A percentile compares a stretch with the other conserved stretches of the same genome.
phyloP scores from a whole-genome alignment of 768 basidiomycete genomes.

The Lactarius deliciosus region DNA sequence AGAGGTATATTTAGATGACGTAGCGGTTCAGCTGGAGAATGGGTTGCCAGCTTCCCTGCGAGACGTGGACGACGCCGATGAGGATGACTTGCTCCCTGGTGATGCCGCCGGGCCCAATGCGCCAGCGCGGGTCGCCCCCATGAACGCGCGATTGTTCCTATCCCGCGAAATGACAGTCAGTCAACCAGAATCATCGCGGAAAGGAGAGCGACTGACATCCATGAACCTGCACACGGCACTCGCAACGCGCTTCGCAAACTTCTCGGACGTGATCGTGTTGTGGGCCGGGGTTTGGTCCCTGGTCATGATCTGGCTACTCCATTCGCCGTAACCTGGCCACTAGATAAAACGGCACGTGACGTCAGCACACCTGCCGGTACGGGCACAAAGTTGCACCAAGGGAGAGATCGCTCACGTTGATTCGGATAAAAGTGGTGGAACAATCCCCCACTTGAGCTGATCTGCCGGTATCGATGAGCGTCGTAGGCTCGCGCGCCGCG shows the following conservation, averaged over 20 bases:
- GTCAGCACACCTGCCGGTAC: neutral
- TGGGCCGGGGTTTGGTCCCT: conserved; percentile 10
- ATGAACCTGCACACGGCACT: conserved; percentile 11
- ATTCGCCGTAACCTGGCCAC: conserved; percentile 14
- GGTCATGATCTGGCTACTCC: conserved; percentile 17
- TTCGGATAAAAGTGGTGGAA: conserved; percentile 11
- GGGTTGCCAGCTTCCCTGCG: conserved; percentile 26
- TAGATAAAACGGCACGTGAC: neutral
- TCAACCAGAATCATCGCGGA: neutral
- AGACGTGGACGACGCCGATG: conserved; percentile 17
- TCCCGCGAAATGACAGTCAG: neutral
- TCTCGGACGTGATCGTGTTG: conserved; percentile 9
- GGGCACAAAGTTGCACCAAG: no score
- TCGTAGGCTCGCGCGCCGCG: neutral
- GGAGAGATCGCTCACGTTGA: conserved; percentile 7
- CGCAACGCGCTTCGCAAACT: conserved; percentile 16
- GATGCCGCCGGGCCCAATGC: conserved; percentile 1
- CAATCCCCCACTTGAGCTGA: neutral
- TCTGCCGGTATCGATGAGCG: neutral
- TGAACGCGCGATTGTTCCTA: conserved; percentile 1
- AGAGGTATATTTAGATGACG: neutral
- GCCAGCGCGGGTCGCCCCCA: conserved; percentile 1
- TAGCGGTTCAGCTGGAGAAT: conserved; percentile 22
- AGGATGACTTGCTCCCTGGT: conserved; percentile 7
- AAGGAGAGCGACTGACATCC: neutral